Conservation (phyloP, 1,284 basidiomycete species). For the Leccinum ponderosum region DNA sequence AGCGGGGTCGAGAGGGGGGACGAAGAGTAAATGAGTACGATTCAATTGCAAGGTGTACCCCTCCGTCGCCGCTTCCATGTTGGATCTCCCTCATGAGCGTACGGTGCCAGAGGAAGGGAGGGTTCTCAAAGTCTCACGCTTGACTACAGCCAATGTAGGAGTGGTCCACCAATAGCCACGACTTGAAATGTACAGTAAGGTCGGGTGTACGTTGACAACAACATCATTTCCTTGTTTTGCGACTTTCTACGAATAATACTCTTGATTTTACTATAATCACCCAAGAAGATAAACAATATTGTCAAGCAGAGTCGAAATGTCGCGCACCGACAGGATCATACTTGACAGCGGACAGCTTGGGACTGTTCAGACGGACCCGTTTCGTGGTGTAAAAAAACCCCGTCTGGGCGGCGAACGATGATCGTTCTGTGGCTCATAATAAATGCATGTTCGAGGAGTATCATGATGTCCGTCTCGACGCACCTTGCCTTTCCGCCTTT, state of each 20-base stretch:
- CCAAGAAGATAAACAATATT: conserved; percentile 4
- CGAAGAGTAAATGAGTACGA: conserved; percentile 27
- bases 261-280: conserved; percentile 59
- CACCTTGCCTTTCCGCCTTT: conserved; percentile 57
- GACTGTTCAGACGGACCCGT: conserved; percentile 62
- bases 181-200: background rate
- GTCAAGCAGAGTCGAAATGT: background rate
- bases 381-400: conserved; percentile 88
- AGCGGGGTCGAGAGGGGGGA: conserved; percentile 13
- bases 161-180: background rate
- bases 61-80: background rate
- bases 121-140: conserved; percentile 10
- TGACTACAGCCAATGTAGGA: too few species aligned
- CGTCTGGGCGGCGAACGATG: conserved; percentile 85
- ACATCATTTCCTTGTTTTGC: conserved; percentile 58
- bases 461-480: conserved; percentile 14
- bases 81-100: background rate
- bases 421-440: conserved; percentile 58
- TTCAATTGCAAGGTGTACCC: conserved; percentile 20
- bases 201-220: background rate
- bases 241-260: conserved; percentile 80
- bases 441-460: background rate
- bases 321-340: conserved; percentile 85
- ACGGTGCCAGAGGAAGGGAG: background rate
- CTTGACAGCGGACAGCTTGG: conserved; percentile 81